Evolutionary conservation across 2,329 filamentous ascomycete genomes (phyloP).

Genomic region (Verticillium tricorpus): DNA sequence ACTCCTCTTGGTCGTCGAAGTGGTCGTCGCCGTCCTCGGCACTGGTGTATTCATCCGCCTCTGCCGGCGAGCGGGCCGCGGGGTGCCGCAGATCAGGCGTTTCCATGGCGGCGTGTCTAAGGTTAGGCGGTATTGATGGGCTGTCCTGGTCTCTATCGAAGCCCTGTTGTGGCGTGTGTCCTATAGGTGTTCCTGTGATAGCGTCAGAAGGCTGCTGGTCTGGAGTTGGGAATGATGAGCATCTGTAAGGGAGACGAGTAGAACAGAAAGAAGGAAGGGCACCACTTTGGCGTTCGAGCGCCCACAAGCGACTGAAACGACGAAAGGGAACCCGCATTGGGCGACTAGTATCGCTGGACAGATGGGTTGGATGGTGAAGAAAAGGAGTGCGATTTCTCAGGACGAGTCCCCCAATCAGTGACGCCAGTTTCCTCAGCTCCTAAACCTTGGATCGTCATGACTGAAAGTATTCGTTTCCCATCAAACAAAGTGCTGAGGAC

Average conservation of each 20-base stretch:
- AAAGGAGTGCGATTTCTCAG: too few species aligned
- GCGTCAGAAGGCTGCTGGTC: not conserved
- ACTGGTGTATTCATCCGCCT: constrained; percentile 21
- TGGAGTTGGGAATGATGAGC: not conserved
- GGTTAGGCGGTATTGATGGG: not conserved
- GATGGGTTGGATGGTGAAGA: too few species aligned
- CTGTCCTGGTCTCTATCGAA: not conserved
- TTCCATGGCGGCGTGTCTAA: not conserved
- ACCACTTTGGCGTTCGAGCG: too few species aligned
- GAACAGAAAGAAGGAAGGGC: not conserved
- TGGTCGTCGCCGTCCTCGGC: constrained; percentile 22
- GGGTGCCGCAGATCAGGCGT: not conserved
- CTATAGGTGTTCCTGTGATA: not conserved
- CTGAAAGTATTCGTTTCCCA: too few species aligned
- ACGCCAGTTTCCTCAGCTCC: too few species aligned
- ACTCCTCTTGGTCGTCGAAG: constrained; percentile 15
- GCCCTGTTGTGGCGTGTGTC: not conserved
- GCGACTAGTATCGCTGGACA: too few species aligned
- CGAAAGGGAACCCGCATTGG: too few species aligned
- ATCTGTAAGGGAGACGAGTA: not conserved
- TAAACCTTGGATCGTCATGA: too few species aligned
- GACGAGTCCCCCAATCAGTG: too few species aligned
- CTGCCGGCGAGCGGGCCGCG: not conserved
- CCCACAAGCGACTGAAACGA: too few species aligned
- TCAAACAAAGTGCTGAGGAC: too few species aligned